These are phyloP conservation scores for Trematosphaeria pertusa DNA, from an alignment of 2,329 filamentous ascomycete species.

Conservation along the genomic window DNA sequence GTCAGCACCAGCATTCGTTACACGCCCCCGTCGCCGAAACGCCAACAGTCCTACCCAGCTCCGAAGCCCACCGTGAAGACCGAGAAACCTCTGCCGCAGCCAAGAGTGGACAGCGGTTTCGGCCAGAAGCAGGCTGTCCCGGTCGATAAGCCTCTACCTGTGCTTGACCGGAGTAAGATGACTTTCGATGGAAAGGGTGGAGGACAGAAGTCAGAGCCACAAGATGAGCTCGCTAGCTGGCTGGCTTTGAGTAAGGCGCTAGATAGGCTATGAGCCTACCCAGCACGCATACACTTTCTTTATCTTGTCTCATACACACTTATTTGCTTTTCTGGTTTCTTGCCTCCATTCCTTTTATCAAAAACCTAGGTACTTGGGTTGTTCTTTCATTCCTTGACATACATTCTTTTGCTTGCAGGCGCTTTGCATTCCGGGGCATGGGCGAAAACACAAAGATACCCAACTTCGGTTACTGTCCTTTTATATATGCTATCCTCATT, in stretches of 20 bases:
- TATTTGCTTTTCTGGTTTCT: no score
- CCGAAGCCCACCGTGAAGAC: not conserved
- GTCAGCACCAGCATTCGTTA: slow-evolving; percentile 18
- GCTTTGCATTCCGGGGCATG: no score
- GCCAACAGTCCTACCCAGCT: not conserved
- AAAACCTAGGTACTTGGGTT: no score
- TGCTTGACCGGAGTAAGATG: slow-evolving; percentile 14
- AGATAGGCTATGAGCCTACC: slow-evolving; percentile 15
- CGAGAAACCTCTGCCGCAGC: not conserved
- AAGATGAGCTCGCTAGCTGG: slow-evolving; percentile 21
- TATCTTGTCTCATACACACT: no score
- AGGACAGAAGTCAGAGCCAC: slow-evolving; percentile 4
- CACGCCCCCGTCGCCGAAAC: slow-evolving; percentile 5
- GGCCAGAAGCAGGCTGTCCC: slow-evolving; percentile 6
- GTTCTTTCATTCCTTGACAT: no score
- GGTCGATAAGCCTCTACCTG: slow-evolving; percentile 13
- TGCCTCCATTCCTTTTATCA: no score
- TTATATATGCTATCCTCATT: no score
- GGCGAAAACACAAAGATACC: no score
- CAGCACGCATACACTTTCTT: no score
- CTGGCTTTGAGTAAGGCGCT: slow-evolving; percentile 22
- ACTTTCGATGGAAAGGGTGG: slow-evolving; percentile 10
- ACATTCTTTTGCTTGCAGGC: no score
- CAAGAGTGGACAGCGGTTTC: slow-evolving; percentile 23
- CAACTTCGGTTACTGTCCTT: no score